Evolutionary conservation across 2,329 filamentous ascomycete genomes (phyloP), one percentile per base, ranked within the genome.

Genomic region (Cytospora piceae): DNA sequence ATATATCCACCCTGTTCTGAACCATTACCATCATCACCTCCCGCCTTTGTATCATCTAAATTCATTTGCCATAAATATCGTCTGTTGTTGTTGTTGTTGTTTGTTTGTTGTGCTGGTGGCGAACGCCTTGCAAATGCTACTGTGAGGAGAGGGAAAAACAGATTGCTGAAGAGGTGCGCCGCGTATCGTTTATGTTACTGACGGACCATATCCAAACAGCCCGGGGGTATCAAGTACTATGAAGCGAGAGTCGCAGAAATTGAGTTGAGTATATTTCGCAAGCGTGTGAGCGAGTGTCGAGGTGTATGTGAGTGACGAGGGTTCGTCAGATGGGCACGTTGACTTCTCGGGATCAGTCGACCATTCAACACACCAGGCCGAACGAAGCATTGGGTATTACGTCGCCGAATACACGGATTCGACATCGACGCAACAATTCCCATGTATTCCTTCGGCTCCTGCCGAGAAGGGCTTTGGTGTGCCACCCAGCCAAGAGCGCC

Each of bases 121-220:
- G 37, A 64, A 64, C 65, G 65, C 65, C 62, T 24, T 62, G 55
- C 52, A 62, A 58, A 67, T 67, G 65, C 65, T 65, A 57, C 27
- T 42, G 58, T n/a, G 42, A 27, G 31, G 34, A 54, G 34, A 54
- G 34, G 24, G 29, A 27, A 27, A 27, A 27, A 54, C 39, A 37
- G 31, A 49, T 46, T 27, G 17, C n/a, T 42, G 60, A 17, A 12
- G 20, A 22, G 4, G 32, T 27, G 53, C 20, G 42, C 42, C 61
- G 53, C 14, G 31, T 24, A 51, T 39, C 42, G 17, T 34, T 15
- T 7, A 37, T 34, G 22, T 54, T 39, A 34, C 32, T 32, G 39
- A 24, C 49, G 52, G 17, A 49, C 53, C 37, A 24, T 37, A 32
- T n/a, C 46, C 29, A 56, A 42, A 14, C 32, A 51, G 12, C 39